A percentile compares a stretch with the other conserved stretches of the same genome.
phyloP scores from a whole-genome alignment of 495 filamentous ascomycete species.

The Pyronema omphalodes region DNA sequence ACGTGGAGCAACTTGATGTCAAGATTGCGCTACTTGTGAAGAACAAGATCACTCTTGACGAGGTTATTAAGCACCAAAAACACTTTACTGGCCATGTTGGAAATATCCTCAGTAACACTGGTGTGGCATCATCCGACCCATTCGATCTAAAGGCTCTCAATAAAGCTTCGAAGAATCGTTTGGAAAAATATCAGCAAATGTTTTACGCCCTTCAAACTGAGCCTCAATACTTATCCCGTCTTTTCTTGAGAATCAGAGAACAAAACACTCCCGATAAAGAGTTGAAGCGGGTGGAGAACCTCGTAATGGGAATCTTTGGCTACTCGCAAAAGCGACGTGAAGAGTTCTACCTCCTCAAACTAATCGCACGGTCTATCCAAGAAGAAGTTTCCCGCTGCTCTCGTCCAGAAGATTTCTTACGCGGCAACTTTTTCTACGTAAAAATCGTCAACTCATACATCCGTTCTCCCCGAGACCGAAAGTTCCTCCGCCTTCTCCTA shows the following conservation, averaged over 20 bases:
- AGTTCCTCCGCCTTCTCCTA: constrained; percentile 71
- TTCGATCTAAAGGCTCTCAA: constrained; percentile 95
- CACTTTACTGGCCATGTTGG: constrained; percentile 88
- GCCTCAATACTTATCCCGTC: constrained; percentile 73
- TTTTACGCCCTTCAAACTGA: constrained; percentile 98
- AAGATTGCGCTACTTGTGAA: constrained; percentile 97
- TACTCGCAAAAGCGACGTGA: constrained; percentile 93
- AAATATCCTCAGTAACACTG: constrained; percentile 64
- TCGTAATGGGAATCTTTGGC: constrained; percentile 94
- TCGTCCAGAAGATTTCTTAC: constrained; percentile 64
- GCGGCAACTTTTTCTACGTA: constrained; percentile 83
- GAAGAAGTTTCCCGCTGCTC: constrained; percentile 66
- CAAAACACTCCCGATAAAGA: constrained; percentile 79
- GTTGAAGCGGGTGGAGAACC: constrained; percentile 69
- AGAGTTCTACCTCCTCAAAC: constrained; percentile 88
- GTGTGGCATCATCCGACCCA: constrained; percentile 75
- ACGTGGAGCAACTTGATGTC: constrained; percentile 94
- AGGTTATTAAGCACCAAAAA: constrained; percentile 92
- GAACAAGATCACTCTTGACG: constrained; percentile 97
- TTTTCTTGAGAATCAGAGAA: constrained; percentile 72
- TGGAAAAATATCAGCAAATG: constrained; percentile 91
- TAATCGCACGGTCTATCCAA: constrained; percentile 61
- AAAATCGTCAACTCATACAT: constrained; percentile 75
- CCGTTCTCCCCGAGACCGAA: constrained; percentile 78
- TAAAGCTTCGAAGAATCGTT: constrained; percentile 81